These are phyloP conservation scores for Incumbomyces delicatus DNA, from an alignment of 2,329 filamentous ascomycete species.

Conservation along the genomic window DNA sequence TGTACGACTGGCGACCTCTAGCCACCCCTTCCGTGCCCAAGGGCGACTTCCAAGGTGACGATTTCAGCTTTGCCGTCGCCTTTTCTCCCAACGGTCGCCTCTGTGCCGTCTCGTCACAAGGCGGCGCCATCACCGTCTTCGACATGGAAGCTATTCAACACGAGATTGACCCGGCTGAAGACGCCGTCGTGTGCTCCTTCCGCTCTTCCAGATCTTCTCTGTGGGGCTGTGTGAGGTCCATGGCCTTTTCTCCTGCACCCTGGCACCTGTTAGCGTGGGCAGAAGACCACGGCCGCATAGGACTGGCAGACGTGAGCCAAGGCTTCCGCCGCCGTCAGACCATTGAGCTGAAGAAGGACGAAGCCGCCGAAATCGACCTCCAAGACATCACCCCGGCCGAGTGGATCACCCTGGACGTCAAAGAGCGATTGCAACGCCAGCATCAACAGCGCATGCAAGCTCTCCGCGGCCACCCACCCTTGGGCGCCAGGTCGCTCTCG, in stretches of 20 bases:
- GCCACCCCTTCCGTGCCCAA: slow-evolving; percentile 32
- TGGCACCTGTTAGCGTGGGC: slow-evolving; percentile 91
- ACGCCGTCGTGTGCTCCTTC: slow-evolving; percentile 60
- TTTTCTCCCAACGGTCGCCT: slow-evolving; percentile 41
- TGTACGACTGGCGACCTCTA: slow-evolving; percentile 33
- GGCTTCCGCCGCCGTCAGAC: slow-evolving; percentile 37
- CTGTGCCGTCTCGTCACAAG: slow-evolving; percentile 42
- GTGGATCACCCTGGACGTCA: slow-evolving; percentile 15
- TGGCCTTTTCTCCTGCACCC: slow-evolving; percentile 83
- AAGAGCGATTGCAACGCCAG: slow-evolving; percentile 18
- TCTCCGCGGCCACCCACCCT: slow-evolving; percentile 9
- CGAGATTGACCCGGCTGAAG: slow-evolving; percentile 22
- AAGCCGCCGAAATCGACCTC: slow-evolving; percentile 14
- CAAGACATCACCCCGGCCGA: slow-evolving; percentile 20
- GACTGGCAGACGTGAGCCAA: slow-evolving; percentile 39
- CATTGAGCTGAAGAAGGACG: slow-evolving; percentile 23
- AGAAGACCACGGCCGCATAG: slow-evolving; percentile 58
- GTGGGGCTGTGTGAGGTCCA: slow-evolving; percentile 77
- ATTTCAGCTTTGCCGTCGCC: slow-evolving; percentile 39
- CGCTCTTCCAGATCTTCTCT: slow-evolving; percentile 63
- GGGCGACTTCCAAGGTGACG: slow-evolving; percentile 30
- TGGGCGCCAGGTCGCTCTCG: slow-evolving; percentile 1
- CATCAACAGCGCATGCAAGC: slow-evolving; percentile 15
- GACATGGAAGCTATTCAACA: slow-evolving; percentile 26
- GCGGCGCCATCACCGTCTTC: slow-evolving; percentile 38